Conservation (phyloP, 352 stramenopile genomes). For the Blastocystis sp. region DNA sequence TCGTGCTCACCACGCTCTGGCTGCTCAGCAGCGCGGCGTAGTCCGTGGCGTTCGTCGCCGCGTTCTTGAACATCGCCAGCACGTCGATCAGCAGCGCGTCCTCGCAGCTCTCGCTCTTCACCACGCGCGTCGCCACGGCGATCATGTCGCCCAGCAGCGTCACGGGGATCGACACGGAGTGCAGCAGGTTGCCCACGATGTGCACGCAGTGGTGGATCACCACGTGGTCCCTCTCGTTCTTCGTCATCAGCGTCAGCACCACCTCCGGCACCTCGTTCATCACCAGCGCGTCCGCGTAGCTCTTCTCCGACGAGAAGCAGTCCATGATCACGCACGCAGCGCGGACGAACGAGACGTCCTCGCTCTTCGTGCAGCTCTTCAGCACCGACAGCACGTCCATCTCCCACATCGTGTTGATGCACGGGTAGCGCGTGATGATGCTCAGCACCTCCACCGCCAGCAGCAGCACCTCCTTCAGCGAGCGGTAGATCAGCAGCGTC, state of each 20-base stretch:
- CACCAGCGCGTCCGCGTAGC: constrained; percentile 55
- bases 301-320: constrained; percentile 46
- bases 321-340: constrained; percentile 39
- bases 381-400: constrained; percentile 61
- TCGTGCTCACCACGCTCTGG: constrained; percentile 55
- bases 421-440: constrained; percentile 45
- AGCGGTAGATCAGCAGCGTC: constrained; percentile 25
- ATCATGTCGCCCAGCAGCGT: constrained; percentile 50
- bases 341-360: not conserved
- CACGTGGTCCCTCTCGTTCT: constrained; percentile 25
- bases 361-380: constrained; percentile 33
- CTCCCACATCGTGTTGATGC: constrained; percentile 68
- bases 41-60: constrained; percentile 18
- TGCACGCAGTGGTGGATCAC: constrained; percentile 44
- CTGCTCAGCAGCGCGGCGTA: constrained; percentile 30
- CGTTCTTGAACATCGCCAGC: constrained; percentile 42
- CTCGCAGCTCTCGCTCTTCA: not conserved
- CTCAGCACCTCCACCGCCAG: constrained; percentile 30
- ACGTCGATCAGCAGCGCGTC: constrained; percentile 55
- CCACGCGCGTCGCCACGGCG: constrained; percentile 6
- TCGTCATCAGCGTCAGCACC: constrained; percentile 39
- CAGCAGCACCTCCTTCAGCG: constrained; percentile 36
- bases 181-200: constrained; percentile 53
- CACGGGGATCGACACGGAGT: constrained; percentile 1
- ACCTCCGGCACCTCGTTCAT: constrained; percentile 40